Percentiles rank a stretch among this genome's conserved stretches.
Conservation (phyloP, 2,329 filamentous ascomycete genomes). For the Calonectria pseudoturangicola region DNA sequence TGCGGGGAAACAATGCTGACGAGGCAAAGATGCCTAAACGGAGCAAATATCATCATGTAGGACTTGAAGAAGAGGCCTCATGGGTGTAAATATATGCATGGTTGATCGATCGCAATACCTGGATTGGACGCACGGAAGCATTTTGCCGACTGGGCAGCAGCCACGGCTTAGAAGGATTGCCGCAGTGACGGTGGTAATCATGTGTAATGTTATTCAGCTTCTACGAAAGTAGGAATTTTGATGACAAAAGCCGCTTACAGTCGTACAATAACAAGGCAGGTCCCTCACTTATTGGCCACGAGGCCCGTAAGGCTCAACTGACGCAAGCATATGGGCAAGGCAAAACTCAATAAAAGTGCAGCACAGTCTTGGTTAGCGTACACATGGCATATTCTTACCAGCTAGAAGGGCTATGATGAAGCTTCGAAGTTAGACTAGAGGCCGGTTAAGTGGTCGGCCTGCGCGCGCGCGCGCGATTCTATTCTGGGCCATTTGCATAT, state of each 20-base stretch:
- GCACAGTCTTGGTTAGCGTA: neutral
- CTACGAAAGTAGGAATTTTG: neutral
- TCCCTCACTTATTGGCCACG: neutral
- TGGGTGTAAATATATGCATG: neutral
- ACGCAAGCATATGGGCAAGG: neutral
- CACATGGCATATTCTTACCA: neutral
- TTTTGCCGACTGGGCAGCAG: neutral
- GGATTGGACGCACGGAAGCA: neutral
- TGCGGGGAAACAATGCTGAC: conserved; percentile 9
- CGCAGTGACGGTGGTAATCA: neutral
- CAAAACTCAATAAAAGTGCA: neutral
- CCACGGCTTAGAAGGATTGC: conserved; percentile 5
- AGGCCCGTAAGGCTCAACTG: neutral
- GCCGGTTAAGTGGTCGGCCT: too few relatives aligned
- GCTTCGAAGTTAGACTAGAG: conserved; percentile 1
- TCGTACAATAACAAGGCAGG: too few relatives aligned
- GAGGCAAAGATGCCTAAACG: conserved; percentile 4
- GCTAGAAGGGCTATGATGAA: neutral
- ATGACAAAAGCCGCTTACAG: conserved; percentile 17
- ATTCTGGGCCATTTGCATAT: conserved; percentile 8
- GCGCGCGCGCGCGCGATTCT: neutral
- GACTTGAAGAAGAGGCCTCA: neutral
- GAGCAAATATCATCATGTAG: neutral
- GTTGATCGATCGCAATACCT: neutral
- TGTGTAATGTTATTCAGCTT: neutral